phyloP scores from a whole-genome alignment of 2,329 filamentous ascomycete species.

The Claviceps sorghi region DNA sequence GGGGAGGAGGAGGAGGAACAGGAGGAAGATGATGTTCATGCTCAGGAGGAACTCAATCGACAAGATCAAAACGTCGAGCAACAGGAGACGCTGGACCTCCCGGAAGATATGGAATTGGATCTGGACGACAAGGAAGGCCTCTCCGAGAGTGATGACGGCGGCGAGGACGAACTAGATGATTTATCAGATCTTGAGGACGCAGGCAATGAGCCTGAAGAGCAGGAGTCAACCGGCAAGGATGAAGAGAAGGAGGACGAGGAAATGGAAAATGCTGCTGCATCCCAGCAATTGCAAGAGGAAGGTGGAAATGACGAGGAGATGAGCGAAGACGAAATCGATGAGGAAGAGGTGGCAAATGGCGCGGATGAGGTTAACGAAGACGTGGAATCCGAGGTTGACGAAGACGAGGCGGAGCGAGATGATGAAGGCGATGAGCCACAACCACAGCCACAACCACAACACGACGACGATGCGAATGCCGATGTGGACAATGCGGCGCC shows the following conservation, averaged over 20 bases:
- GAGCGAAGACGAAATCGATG: constrained; percentile 31
- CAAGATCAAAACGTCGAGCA: constrained; percentile 67
- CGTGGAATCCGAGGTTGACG: constrained; percentile 21
- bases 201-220: constrained; percentile 21
- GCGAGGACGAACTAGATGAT: constrained; percentile 42
- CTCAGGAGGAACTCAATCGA: constrained; percentile 41
- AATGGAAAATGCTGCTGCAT: constrained; percentile 20
- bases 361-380: constrained; percentile 37
- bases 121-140: constrained; percentile 52
- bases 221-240: constrained; percentile 18
- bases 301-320: constrained; percentile 31
- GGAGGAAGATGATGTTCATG: constrained; percentile 40
- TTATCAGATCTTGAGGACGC: constrained; percentile 40
- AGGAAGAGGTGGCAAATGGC: constrained; percentile 28
- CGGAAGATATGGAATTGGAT: constrained; percentile 77
- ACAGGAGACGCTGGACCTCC: constrained; percentile 67
- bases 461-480: constrained; percentile 33
- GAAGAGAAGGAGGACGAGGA: constrained; percentile 20
- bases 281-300: constrained; percentile 25
- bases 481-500: constrained; percentile 48
- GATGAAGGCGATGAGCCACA: constrained; percentile 17
- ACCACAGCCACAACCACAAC: constrained; percentile 15
- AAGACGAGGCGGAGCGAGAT: constrained; percentile 21
- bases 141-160: constrained; percentile 34
- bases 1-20: constrained; percentile 32